Evolutionary conservation across 2,329 filamentous ascomycete species (phyloP).

Genomic region (Byssothecium circinans): DNA sequence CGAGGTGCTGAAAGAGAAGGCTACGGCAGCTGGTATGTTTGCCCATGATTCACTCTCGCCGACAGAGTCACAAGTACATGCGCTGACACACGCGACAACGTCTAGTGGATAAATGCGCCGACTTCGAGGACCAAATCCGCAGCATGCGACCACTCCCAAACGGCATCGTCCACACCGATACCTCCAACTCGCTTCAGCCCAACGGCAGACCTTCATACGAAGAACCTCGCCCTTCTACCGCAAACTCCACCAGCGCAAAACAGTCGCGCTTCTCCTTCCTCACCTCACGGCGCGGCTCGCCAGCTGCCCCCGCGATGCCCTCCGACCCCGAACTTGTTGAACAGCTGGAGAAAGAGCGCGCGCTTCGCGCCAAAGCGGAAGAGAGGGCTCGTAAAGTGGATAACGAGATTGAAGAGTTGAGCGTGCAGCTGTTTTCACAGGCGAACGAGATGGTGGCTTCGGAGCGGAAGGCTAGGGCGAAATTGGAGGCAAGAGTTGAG

Average conservation of each 20-base stretch:
- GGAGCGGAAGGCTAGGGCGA: conserved; percentile 70
- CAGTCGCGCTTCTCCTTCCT: conserved; percentile 49
- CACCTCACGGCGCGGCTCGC: conserved; percentile 44
- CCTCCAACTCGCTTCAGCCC: conserved; percentile 20
- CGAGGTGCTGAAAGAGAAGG: conserved; percentile 69
- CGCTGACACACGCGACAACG: conserved; percentile 27
- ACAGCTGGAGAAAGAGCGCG: conserved; percentile 67
- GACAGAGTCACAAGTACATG: conserved; percentile 1
- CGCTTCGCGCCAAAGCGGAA: conserved; percentile 69
- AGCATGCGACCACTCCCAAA: conserved; percentile 45
- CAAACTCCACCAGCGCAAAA: conserved; percentile 30
- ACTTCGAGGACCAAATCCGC: conserved; percentile 78
- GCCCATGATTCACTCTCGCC: not conserved
- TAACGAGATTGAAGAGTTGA: conserved; percentile 77
- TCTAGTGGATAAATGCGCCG: conserved; percentile 60
- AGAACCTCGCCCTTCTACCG: conserved; percentile 32
- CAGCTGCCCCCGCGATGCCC: conserved; percentile 37
- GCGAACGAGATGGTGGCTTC: conserved; percentile 85
- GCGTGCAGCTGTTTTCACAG: conserved; percentile 73
- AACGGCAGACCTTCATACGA: conserved; percentile 25
- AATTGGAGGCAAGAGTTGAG: conserved; percentile 69
- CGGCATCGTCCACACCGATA: conserved; percentile 24
- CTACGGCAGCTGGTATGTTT: conserved; percentile 60
- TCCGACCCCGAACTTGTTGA: conserved; percentile 57
- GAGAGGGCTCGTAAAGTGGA: conserved; percentile 66